Percentiles rank a stretch among this genome's conserved stretches.
Evolutionary conservation across 768 basidiomycete genomes (phyloP).

Genomic region (Leccinum imitatum): DNA sequence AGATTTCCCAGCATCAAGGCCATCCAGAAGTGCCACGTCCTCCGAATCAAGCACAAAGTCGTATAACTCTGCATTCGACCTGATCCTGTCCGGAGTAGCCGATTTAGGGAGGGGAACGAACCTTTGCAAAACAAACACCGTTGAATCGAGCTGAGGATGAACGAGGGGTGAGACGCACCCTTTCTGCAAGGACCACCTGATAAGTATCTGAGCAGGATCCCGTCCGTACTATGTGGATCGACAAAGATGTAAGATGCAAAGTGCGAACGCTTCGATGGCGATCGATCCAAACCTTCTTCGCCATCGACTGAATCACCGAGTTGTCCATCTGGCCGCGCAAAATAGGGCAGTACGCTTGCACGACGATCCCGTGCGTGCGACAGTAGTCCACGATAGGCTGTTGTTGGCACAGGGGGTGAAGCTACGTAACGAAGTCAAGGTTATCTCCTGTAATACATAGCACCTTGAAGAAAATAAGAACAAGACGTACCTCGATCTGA

Average conservation of each 20-base stretch:
- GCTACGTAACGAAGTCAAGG: conserved; percentile 36
- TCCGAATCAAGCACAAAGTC: conserved; percentile 67
- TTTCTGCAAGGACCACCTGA: conserved; percentile 89
- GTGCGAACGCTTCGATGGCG: conserved; percentile 4
- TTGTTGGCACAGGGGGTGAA: conserved; percentile 85
- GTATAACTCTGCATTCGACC: conserved; percentile 69
- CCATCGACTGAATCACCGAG: conserved; percentile 50
- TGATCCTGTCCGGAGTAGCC: conserved; percentile 65
- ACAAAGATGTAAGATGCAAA: conserved; percentile 1
- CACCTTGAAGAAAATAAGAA: background rate
- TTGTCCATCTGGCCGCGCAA: conserved; percentile 57
- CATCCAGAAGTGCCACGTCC: conserved; percentile 67
- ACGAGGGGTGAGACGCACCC: conserved; percentile 47
- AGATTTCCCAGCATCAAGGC: conserved; percentile 66
- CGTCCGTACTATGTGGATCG: conserved; percentile 45
- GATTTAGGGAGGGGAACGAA: conserved; percentile 85
- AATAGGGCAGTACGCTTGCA: conserved; percentile 79
- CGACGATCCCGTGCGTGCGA: conserved; percentile 52
- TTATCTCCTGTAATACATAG: conserved; percentile 3
- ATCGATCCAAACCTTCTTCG: conserved; percentile 51
- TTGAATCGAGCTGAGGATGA: background rate
- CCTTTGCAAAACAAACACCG: conserved; percentile 35
- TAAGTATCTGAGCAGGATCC: conserved; percentile 74
- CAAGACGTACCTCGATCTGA: conserved; percentile 66
- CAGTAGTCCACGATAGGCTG: conserved; percentile 77